Evolutionary conservation across 768 basidiomycete species (phyloP).

Genomic region (Tulasnella calospora): DNA sequence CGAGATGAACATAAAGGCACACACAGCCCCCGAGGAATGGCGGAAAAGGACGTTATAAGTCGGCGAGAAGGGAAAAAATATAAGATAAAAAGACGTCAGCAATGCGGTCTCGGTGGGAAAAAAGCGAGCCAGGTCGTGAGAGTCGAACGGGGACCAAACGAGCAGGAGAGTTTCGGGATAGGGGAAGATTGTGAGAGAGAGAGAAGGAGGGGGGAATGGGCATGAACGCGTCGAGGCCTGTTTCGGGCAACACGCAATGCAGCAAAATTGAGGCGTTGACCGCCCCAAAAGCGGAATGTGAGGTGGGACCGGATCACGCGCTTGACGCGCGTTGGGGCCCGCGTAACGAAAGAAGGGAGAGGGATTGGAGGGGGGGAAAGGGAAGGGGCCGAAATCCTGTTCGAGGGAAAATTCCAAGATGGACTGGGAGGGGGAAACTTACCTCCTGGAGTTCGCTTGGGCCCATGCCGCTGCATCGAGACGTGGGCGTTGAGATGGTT

Average conservation of each 20-base stretch:
- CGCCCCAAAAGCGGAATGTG: not conserved
- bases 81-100: constrained; percentile 27
- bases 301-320: constrained; percentile 19
- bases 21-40: not conserved
- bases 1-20: not conserved
- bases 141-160: constrained; percentile 4
- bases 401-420: constrained; percentile 2
- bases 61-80: not conserved
- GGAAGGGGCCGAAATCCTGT: not conserved
- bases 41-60: too few species aligned
- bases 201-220: not conserved
- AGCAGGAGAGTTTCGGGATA: constrained; percentile 3
- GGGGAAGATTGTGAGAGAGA: constrained; percentile 10
- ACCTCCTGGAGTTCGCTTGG: constrained; percentile 87
- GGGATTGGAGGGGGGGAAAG: not conserved
- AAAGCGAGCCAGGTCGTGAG: not conserved
- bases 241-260: not conserved
- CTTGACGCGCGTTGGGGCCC: not conserved
- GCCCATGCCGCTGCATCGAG: constrained; percentile 95
- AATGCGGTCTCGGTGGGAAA: constrained; percentile 20
- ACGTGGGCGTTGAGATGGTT: constrained; percentile 98
- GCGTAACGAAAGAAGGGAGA: not conserved
- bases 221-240: constrained; percentile 6
- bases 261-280: constrained; percentile 6
- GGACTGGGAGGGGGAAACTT: constrained; percentile 35